These are phyloP conservation scores for Pachysolen tannophilus DNA, from an alignment of 805 yeast species.

Conservation along the genomic window DNA sequence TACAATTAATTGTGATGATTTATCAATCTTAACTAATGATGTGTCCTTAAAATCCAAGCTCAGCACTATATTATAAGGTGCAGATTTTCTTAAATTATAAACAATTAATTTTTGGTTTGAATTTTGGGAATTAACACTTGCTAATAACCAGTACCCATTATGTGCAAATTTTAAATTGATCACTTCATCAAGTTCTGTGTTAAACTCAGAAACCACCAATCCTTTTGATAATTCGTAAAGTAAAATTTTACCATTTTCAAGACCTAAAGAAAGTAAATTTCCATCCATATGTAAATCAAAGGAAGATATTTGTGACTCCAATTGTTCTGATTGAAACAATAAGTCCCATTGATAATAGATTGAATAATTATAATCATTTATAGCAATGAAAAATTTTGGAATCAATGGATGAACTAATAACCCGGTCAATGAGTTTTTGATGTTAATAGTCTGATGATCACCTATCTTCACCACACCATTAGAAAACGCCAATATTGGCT, in stretches of 20 bases:
- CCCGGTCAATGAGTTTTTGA: background rate
- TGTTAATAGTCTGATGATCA: slow-evolving; percentile 1
- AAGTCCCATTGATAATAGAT: too few species aligned
- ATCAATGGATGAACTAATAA: slow-evolving; percentile 4
- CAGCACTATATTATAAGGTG: too few species aligned
- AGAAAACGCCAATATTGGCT: slow-evolving; percentile 3
- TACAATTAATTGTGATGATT: slow-evolving; percentile 5
- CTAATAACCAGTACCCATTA: slow-evolving; percentile 59
- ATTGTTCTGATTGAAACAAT: too few species aligned
- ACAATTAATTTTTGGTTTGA: too few species aligned
- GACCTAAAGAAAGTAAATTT: slow-evolving; percentile 27
- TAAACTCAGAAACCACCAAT: slow-evolving; percentile 25
- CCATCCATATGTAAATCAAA: slow-evolving; percentile 31
- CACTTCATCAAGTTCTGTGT: slow-evolving; percentile 16
- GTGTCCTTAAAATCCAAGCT: too few species aligned
- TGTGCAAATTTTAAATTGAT: slow-evolving; percentile 40
- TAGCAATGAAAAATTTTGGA: too few species aligned
- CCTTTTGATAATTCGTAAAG: slow-evolving; percentile 34
- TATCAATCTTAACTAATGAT: too few species aligned
- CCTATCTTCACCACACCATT: slow-evolving; percentile 3
- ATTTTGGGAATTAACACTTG: too few species aligned
- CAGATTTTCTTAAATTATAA: too few species aligned
- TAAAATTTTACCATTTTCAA: slow-evolving; percentile 22
- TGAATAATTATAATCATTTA: too few species aligned
- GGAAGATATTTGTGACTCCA: too few species aligned